Evolutionary conservation across 148 eudicot species (phyloP).

Genomic region (Simmondsia chinensis): DNA sequence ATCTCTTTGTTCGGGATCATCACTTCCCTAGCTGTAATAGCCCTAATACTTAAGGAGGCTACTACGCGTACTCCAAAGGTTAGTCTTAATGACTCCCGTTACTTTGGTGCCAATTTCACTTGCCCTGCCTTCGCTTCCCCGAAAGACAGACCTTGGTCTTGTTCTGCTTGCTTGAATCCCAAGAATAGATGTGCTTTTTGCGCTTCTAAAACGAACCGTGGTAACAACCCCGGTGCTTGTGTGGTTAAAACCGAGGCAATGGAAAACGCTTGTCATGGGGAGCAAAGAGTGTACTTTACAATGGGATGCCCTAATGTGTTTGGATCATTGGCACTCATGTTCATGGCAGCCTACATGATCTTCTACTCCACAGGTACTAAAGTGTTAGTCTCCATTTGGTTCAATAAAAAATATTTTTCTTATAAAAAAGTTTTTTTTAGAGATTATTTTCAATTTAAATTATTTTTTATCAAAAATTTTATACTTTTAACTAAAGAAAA

Average conservation of each 20-base stretch:
- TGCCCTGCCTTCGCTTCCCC: slow-evolving; percentile 33
- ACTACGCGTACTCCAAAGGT: slow-evolving; percentile 50
- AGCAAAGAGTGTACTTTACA: slow-evolving; percentile 55
- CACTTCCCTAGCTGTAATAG: slow-evolving; percentile 40
- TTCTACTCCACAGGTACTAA: no score
- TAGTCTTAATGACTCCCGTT: slow-evolving; percentile 33
- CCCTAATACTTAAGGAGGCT: slow-evolving; percentile 41
- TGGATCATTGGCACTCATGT: slow-evolving; percentile 52
- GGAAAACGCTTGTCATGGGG: slow-evolving; percentile 31
- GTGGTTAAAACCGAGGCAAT: slow-evolving; percentile 23
- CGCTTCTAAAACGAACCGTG: slow-evolving; percentile 30
- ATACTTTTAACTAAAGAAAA: no score
- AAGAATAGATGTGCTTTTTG: slow-evolving; percentile 61
- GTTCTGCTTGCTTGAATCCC: slow-evolving; percentile 68
- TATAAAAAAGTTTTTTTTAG: no score
- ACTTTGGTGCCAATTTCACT: slow-evolving; percentile 55
- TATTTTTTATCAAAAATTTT: no score
- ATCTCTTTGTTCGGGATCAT: slow-evolving; percentile 71
- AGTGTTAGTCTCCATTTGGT: no score
- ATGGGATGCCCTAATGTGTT: slow-evolving; percentile 73
- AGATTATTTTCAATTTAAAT: no score
- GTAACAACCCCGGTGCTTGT: slow-evolving; percentile 67
- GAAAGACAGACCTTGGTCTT: slow-evolving; percentile 46
- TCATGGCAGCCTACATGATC: slow-evolving; percentile 60
- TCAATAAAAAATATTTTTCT: no score